Percentiles rank a stretch among this genome's conserved stretches.
Evolutionary conservation across 2,329 filamentous ascomycete genomes (phyloP).

Genomic region (Didymella pinodella): DNA sequence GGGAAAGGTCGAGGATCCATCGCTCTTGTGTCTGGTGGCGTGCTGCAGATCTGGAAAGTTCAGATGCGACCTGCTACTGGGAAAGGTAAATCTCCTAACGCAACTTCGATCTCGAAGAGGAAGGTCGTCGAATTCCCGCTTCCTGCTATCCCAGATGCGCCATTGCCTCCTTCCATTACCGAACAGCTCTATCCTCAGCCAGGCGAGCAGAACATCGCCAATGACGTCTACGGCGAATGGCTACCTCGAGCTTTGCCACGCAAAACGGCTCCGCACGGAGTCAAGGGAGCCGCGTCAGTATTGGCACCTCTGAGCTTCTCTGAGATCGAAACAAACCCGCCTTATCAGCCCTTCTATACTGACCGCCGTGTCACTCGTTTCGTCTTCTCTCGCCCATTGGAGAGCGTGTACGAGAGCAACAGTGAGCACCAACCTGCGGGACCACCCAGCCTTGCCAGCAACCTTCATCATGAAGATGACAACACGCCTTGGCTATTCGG

Average conservation of each 20-base stretch:
- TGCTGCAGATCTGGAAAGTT: constrained; percentile 71
- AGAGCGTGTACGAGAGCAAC: constrained; percentile 32
- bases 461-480: constrained; percentile 48
- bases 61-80: constrained; percentile 57
- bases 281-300: constrained; percentile 23
- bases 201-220: constrained; percentile 33
- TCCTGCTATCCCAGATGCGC: constrained; percentile 67
- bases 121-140: constrained; percentile 73
- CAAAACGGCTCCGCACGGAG: constrained; percentile 24
- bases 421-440: constrained; percentile 34
- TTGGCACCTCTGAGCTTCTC: constrained; percentile 69
- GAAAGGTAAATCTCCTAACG: constrained; percentile 52
- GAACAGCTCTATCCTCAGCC: constrained; percentile 43
- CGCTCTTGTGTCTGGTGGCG: constrained; percentile 70
- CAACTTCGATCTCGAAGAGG: constrained; percentile 58
- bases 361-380: constrained; percentile 83
- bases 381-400: constrained; percentile 61
- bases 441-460: constrained; percentile 35
- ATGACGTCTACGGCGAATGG: constrained; percentile 47
- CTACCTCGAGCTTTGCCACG: constrained; percentile 44
- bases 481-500: constrained; percentile 62
- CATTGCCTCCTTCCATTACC: constrained; percentile 45
- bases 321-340: constrained; percentile 94
- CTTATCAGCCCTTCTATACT: constrained; percentile 95
- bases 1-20: constrained; percentile 69